phyloP scores from a whole-genome alignment of 352 stramenopile species.

The Detonula confervacea region DNA sequence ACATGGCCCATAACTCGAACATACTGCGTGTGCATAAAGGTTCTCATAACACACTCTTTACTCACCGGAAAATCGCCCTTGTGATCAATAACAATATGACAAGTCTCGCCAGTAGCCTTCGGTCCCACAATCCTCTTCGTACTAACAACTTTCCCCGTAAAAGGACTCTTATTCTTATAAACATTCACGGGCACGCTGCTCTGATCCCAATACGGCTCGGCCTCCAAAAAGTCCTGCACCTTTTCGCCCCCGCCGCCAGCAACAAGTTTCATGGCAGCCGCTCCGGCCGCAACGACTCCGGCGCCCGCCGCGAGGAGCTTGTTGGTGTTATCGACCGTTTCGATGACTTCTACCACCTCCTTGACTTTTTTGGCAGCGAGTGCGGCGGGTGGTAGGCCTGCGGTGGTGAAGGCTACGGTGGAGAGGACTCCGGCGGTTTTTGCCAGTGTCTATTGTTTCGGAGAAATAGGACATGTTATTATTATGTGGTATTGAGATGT shows the following conservation, averaged over 20 bases:
- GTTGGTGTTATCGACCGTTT: constrained; percentile 68
- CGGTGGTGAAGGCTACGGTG: constrained; percentile 59
- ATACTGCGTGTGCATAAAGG: too few relatives aligned
- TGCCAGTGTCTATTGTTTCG: constrained; percentile 45
- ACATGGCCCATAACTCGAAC: too few relatives aligned
- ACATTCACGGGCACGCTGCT: constrained; percentile 87
- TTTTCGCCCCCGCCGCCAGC: constrained; percentile 26
- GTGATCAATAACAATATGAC: constrained; percentile 91
- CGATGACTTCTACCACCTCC: constrained; percentile 68
- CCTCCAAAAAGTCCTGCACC: constrained; percentile 87
- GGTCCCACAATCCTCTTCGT: constrained; percentile 90
- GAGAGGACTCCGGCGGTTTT: constrained; percentile 68
- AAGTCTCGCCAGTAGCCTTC: constrained; percentile 88
- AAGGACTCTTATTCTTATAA: constrained; percentile 89
- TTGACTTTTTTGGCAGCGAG: constrained; percentile 61
- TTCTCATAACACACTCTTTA: too few relatives aligned
- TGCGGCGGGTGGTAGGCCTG: constrained; percentile 56
- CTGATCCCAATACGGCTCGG: constrained; percentile 87
- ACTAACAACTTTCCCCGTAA: constrained; percentile 88
- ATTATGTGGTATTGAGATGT: constrained; percentile 1
- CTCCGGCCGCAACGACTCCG: constrained; percentile 59
- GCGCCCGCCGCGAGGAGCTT: constrained; percentile 63
- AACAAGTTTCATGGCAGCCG: constrained; percentile 50
- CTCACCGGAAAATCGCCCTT: constrained; percentile 85
- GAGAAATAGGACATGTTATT: not conserved